Percentiles rank a stretch among this genome's conserved stretches.
These are phyloP conservation scores for Pseudogymnoascus sp. DNA, from an alignment of 2,329 filamentous ascomycete genomes.

Conservation along the genomic window DNA sequence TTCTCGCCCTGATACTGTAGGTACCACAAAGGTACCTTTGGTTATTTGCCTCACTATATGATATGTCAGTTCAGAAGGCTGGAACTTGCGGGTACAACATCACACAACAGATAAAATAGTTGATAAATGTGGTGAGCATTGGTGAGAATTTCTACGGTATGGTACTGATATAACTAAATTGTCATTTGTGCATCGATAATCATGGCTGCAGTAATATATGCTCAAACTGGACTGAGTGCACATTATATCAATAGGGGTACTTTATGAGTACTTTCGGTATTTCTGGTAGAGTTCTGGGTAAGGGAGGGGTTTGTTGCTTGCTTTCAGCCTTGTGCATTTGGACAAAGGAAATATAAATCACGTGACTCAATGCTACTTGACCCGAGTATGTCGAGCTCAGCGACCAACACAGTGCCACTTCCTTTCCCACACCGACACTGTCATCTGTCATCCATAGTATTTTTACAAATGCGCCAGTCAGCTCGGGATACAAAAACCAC, in stretches of 20 bases:
- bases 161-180: too few species aligned
- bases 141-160: not conserved
- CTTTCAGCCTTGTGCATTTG: not conserved
- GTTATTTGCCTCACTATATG: not conserved
- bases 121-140: not conserved
- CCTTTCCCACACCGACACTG: not conserved
- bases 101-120: not conserved
- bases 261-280: not conserved
- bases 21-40: not conserved
- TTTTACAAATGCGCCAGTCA: not conserved
- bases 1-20: not conserved
- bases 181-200: not conserved
- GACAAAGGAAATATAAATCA: not conserved
- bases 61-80: not conserved
- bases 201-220: not conserved
- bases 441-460: not conserved
- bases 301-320: not conserved
- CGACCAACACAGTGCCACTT: not conserved
- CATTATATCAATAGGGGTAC: not conserved
- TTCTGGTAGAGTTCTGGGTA: not conserved
- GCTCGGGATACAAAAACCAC: not conserved
- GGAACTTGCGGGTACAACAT: not conserved
- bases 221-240: not conserved
- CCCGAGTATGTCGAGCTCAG: not conserved
- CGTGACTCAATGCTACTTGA: not conserved